Conservation (phyloP, 805 yeast species). For the Sungouiella thailandica region DNA sequence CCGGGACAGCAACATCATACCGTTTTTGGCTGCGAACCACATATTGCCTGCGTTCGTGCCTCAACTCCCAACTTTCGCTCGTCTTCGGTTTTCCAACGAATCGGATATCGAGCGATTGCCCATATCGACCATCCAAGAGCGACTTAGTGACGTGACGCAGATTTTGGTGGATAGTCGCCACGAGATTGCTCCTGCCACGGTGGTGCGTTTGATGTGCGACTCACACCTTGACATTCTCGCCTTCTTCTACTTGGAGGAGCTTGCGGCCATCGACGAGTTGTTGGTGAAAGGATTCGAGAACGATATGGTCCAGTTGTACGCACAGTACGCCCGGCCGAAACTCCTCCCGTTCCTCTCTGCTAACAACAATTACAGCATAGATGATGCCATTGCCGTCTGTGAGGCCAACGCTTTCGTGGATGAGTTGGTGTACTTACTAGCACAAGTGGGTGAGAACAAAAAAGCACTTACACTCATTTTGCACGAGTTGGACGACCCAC, state of each 20-base stretch:
- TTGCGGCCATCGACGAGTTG: slow-evolving; percentile 53
- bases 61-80: slow-evolving; percentile 48
- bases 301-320: slow-evolving; percentile 58
- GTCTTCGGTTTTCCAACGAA: slow-evolving; percentile 31
- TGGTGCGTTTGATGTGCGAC: slow-evolving; percentile 45
- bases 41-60: slow-evolving; percentile 47
- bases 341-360: slow-evolving; percentile 59
- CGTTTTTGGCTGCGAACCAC: slow-evolving; percentile 59
- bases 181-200: slow-evolving; percentile 51
- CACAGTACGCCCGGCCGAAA: slow-evolving; percentile 51
- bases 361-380: slow-evolving; percentile 62
- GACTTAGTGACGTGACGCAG: slow-evolving; percentile 42
- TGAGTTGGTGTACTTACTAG: slow-evolving; percentile 78
- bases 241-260: slow-evolving; percentile 59
- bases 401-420: slow-evolving; percentile 47
- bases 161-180: slow-evolving; percentile 61
- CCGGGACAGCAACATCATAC: slow-evolving; percentile 50
- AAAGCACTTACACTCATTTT: slow-evolving; percentile 75
- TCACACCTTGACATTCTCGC: slow-evolving; percentile 45
- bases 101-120: slow-evolving; percentile 38
- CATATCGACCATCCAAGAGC: slow-evolving; percentile 33
- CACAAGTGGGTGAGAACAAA: slow-evolving; percentile 74
- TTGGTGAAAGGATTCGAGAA: slow-evolving; percentile 58
- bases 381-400: slow-evolving; percentile 64
- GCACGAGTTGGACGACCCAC: slow-evolving; percentile 72